Evolutionary conservation across 1,139 yeast species (phyloP), one percentile per base, ranked within the genome.

Genomic region (Diutina catenulata): DNA sequence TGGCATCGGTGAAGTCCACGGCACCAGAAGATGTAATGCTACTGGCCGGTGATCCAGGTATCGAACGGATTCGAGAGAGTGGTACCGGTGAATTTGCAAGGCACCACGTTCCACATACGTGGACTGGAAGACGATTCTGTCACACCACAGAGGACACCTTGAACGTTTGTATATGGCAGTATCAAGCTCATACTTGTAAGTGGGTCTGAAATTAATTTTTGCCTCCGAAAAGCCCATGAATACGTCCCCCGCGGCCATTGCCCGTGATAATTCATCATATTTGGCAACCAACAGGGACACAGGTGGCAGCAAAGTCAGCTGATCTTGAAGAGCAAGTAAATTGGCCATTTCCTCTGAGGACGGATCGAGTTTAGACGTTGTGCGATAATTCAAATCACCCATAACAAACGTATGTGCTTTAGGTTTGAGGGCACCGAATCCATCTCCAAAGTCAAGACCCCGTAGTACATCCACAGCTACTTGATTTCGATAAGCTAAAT

Each of bases 81-180:
- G 47, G 51, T 79, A 78, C 14, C 49, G 48, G 36, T 55, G 53
- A 3, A 64, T 47, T 4, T 38, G 33, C 0, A 70, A 69, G 3
- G 53, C 43, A 16, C n/a, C n/a, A 3, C 31, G 9, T 2, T 44
- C 45, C 13, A 55, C 53, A 49, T 77, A 76, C 0, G 70, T 63
- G 1, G 66, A 54, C 42, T 73, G 70, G 49, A 62, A 83, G 35
- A 87, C 52, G 3, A 87, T 73, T 38, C 96, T 60, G 52, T 87
- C 96, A 55, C 95, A 86, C 94, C 95, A 87, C 3, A 94, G 80
- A 0, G 95, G 94, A 2, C 65, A 62, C 41, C 95, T 59, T 45
- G 75, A 78, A 4, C 55, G 39, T 45, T 74, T 71, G 53, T 72
- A 81, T n/a, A 60, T 59, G 6, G 65, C 64, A 0, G 74, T 66